phyloP scores from a whole-genome alignment of 2,329 filamentous ascomycete genomes.

The Pseudogymnoascus destructans region DNA sequence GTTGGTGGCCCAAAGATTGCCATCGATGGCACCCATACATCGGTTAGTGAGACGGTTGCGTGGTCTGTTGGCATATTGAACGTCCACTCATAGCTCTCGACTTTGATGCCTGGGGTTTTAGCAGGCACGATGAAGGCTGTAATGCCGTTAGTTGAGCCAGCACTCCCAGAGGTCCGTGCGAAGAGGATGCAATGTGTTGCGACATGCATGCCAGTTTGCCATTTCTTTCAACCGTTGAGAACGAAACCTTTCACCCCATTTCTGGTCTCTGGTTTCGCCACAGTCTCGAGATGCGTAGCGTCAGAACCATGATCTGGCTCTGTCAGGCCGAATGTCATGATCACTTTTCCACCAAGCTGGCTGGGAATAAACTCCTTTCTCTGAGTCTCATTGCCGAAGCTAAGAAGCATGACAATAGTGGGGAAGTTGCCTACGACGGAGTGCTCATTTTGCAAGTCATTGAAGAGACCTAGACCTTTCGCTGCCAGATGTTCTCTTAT shows the following conservation, averaged over 20 bases:
- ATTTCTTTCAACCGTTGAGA: constrained; percentile 48
- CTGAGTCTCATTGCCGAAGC: constrained; percentile 44
- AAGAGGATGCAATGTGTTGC: constrained; percentile 51
- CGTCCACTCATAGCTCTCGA: constrained; percentile 50
- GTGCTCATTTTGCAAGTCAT: constrained; percentile 52
- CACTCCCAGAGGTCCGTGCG: constrained; percentile 40
- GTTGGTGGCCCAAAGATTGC: constrained; percentile 40
- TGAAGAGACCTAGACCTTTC: constrained; percentile 46
- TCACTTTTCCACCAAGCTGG: constrained; percentile 38
- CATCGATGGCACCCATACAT: constrained; percentile 41
- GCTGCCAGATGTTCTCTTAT: constrained; percentile 46
- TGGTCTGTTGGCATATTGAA: constrained; percentile 56
- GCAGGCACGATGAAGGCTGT: constrained; percentile 47
- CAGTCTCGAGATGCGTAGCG: constrained; percentile 48
- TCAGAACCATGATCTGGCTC: constrained; percentile 50
- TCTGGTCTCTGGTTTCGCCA: constrained; percentile 32
- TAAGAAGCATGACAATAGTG: constrained; percentile 46
- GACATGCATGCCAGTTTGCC: constrained; percentile 50
- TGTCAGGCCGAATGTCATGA: constrained; percentile 48
- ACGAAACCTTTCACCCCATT: constrained; percentile 36
- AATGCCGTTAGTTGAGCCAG: constrained; percentile 42
- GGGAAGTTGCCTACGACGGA: constrained; percentile 50
- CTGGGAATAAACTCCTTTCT: constrained; percentile 39
- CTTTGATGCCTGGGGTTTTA: constrained; percentile 37
- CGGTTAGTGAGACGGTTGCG: constrained; percentile 42